phyloP scores from a whole-genome alignment of 495 filamentous ascomycete species.

The Talaromyces adpressus region DNA sequence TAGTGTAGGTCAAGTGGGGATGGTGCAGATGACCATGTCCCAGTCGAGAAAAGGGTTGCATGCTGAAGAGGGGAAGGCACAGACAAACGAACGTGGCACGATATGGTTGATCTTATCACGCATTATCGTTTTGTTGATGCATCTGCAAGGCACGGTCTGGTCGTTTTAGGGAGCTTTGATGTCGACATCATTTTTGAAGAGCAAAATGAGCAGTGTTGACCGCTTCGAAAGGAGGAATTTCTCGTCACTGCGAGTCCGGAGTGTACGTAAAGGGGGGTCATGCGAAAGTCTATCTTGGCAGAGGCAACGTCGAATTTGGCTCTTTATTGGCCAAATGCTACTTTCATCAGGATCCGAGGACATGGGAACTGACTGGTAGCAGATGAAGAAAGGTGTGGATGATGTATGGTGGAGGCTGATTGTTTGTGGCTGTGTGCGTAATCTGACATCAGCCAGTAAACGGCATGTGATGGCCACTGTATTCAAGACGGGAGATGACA shows the following conservation, averaged over 20 bases:
- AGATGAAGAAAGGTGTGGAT: background rate
- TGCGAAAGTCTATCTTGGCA: background rate
- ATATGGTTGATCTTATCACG: background rate
- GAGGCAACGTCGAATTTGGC: background rate
- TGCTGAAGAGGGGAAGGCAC: background rate
- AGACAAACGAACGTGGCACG: constrained; percentile 4
- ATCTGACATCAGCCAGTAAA: background rate
- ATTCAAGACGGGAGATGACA: background rate
- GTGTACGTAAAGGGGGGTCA: background rate
- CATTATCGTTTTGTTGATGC: background rate
- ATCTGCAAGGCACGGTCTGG: constrained; percentile 6
- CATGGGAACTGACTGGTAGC: background rate
- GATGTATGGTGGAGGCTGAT: background rate
- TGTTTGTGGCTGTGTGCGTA: background rate
- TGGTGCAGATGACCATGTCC: constrained; percentile 1
- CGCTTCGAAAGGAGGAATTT: background rate
- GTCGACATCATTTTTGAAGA: background rate
- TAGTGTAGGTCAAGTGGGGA: background rate
- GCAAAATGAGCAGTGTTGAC: background rate
- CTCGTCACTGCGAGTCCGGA: background rate
- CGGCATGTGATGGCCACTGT: background rate
- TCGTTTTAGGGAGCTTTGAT: background rate
- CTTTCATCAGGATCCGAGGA: background rate
- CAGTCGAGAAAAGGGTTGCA: background rate
- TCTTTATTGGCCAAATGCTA: background rate